A percentile compares a stretch with the other conserved stretches of the same genome.
phyloP scores from a whole-genome alignment of 352 stramenopile genomes.

The Phytophthora sp. region DNA sequence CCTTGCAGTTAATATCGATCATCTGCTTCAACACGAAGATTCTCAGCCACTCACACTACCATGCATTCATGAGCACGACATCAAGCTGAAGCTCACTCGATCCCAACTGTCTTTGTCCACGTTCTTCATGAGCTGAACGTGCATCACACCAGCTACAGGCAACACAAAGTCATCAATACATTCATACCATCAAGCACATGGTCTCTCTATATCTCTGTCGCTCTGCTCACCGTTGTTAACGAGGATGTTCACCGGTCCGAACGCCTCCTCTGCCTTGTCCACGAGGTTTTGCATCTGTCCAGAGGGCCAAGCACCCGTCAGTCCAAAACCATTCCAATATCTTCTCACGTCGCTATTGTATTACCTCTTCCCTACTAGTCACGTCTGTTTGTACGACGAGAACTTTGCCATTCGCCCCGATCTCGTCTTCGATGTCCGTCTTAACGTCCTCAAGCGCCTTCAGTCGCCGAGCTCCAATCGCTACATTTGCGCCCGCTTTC shows the following conservation, averaged over 20 bases:
- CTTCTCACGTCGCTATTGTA: too few relatives aligned
- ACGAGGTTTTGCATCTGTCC: constrained; percentile 77
- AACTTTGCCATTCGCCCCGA: constrained; percentile 36
- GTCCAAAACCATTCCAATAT: too few relatives aligned
- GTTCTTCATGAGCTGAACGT: constrained; percentile 92
- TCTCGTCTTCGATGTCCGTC: constrained; percentile 38
- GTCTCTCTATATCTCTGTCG: too few relatives aligned
- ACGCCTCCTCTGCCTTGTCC: constrained; percentile 53
- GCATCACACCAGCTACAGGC: constrained; percentile 89
- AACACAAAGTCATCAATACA: background rate
- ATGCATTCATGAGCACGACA: too few relatives aligned
- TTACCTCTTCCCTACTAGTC: constrained; percentile 69
- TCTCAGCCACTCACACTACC: background rate
- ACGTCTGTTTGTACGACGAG: constrained; percentile 66
- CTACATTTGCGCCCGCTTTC: constrained; percentile 78
- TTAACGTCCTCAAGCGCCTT: constrained; percentile 61
- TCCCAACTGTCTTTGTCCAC: constrained; percentile 93
- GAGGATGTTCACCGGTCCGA: constrained; percentile 88
- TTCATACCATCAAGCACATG: too few relatives aligned
- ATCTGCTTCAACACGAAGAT: constrained; percentile 46
- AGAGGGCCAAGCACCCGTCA: too few relatives aligned
- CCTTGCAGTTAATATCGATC: constrained; percentile 95
- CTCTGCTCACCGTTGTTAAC: constrained; percentile 81
- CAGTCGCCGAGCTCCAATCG: constrained; percentile 77
- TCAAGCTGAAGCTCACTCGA: constrained; percentile 39